Percentiles rank a stretch among this genome's conserved stretches.
Evolutionary conservation across 768 basidiomycete species (phyloP).

Genomic region (Lactarius hatsudake): DNA sequence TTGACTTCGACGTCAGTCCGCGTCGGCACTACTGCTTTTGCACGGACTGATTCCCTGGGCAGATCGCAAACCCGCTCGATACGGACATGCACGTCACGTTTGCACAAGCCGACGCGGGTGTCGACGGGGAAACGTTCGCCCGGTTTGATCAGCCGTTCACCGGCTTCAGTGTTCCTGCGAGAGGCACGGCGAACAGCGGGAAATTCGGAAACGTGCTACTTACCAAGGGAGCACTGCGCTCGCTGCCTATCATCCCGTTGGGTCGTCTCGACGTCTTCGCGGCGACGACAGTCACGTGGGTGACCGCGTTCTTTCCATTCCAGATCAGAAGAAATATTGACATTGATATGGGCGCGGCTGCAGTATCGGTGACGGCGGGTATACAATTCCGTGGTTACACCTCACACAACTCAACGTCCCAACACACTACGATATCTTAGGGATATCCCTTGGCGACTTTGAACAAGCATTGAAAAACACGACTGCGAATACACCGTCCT

Average conservation of each 20-base stretch:
- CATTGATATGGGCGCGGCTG: not conserved
- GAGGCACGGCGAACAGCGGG: constrained; percentile 61
- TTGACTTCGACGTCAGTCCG: constrained; percentile 55
- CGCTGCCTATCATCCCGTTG: constrained; percentile 56
- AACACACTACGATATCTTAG: constrained; percentile 41
- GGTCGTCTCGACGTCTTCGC: constrained; percentile 53
- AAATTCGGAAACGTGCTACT: constrained; percentile 55
- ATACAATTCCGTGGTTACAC: constrained; percentile 64
- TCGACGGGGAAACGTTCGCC: constrained; percentile 55
- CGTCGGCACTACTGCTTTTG: not conserved
- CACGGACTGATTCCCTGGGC: not conserved
- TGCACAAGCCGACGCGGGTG: constrained; percentile 53
- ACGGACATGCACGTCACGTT: constrained; percentile 55
- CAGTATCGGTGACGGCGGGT: constrained; percentile 52
- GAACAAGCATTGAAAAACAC: constrained; percentile 9
- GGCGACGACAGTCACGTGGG: constrained; percentile 43
- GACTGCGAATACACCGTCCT: not conserved
- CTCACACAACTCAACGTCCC: constrained; percentile 52
- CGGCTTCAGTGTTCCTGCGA: constrained; percentile 54
- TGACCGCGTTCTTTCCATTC: not conserved
- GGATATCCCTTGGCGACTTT: constrained; percentile 1
- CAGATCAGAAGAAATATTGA: not conserved
- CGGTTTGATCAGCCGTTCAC: constrained; percentile 55
- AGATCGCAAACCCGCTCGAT: constrained; percentile 56
- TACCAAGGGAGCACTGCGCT: constrained; percentile 53